Evolutionary conservation across 371 early-diverging fungal genomes (phyloP), one percentile per base, ranked within the genome.

Genomic region (Mortierella sp.): DNA sequence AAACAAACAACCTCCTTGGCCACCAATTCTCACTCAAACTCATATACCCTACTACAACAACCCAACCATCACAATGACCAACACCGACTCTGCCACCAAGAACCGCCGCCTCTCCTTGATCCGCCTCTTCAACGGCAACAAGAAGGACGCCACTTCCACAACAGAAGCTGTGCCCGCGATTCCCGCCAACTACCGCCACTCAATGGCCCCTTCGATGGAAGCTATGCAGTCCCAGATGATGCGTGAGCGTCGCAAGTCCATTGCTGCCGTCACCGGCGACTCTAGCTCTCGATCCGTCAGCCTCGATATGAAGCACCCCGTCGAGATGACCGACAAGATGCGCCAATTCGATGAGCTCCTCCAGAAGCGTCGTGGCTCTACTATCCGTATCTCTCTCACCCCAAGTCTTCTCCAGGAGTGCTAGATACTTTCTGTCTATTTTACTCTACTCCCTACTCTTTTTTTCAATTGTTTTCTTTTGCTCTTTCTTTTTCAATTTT

Each of bases 301-400:
- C 75, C 86, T 85, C 44, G 86, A 85, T 44, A 13, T 85, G 77
- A 84, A 84, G 58, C 78, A 78, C 55, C 75, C 86, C 9, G 75
- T 65, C 26, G 86, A 81, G 75, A 85, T 82, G 86, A 82, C 77
- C 11, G 86, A 85, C 47, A 85, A 85, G 82, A 85, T 85, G 86
- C 86, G 86, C 72, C 82, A 85, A 60, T 85, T 85, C 58, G 86
- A 85, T 55, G 86, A 85, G 78, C 80, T 85, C 42, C 78, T 85
- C 50, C 86, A 85, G 73, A 85, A 85, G 80, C 86, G 86, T 44
- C 82, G 86, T 10, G 80, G 86, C 48, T 80, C 80, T 78, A 85
- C 86, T 6, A 85, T 85, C 76, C 86, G 86, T 34, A 85, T 85
- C 74, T 85, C 86, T n/a, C 80, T 85, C 60, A 85, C 86, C 3